Evolutionary conservation across 352 stramenopile genomes (phyloP), one percentile per base, ranked within the genome.

Genomic region (Plasmopara viticola): DNA sequence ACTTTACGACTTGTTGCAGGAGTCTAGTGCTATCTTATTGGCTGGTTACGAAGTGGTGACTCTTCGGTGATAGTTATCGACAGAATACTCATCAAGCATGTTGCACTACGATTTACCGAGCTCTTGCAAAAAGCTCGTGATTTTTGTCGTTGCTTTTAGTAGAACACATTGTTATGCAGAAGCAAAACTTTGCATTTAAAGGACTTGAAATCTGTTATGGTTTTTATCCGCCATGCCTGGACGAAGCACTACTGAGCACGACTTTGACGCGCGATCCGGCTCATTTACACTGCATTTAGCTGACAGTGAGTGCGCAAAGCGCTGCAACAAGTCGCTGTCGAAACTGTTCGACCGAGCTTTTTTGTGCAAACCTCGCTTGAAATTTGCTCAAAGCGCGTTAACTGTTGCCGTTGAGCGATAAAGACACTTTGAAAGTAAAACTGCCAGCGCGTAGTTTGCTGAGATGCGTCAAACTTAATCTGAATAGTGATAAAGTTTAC

Each of bases 11-110:
- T 54, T 89, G 17, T 49, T 94, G 20, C 72, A 86, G 40, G 82
- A 90, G 41, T 86, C 76, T 0, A 84, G 74, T 39, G 60, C 76
- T 28, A 87, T 88, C n/a, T 56, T 94, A 49, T 62, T 94, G 25
- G 84, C 84, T 48, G 81, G 82, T 9, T 94, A 92, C 54, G 81
- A 92, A 59, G 58, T 90, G 31, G 66, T 65, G 49, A 38, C 64
- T 65, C 65, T 56, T 54, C 57, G 60, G 29, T 63, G 58, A 72
- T 51, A 54, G 31, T 35, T 12, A 34, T 9, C 30, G 9, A 34
- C 9, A 34, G 9, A 34, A 34, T 5, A 35, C 31, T 12, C 7
- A 35, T 8, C 10, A 35, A 35, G 31, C 31, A 35, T 35, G 31
- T 35, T 35, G 31, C 31, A 12, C 4, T 12, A 35, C 10, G 31